A percentile compares a stretch with the other conserved stretches of the same genome.
These are phyloP conservation scores for Puya raimondii DNA, from an alignment of 176 grass and related monocot genomes.

Conservation along the genomic window DNA sequence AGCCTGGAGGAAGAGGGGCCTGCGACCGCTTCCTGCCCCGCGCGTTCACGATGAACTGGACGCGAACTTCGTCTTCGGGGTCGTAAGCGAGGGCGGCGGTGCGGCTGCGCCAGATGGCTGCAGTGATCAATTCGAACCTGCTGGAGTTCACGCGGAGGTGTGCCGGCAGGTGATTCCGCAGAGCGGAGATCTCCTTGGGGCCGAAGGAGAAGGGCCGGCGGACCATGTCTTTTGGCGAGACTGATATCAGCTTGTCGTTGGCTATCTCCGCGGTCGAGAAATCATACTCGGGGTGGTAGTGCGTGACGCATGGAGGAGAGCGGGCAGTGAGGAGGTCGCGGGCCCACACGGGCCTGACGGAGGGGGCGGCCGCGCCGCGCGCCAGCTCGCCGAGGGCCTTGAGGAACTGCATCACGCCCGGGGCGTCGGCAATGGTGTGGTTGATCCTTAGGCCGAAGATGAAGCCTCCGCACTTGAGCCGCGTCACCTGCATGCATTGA, in stretches of 20 bases:
- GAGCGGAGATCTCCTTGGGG: constrained; percentile 21
- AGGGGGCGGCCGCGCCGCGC: constrained; percentile 8
- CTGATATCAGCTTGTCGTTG: background rate
- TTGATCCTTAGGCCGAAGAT: background rate
- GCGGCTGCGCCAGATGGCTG: constrained; percentile 22
- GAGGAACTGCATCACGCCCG: constrained; percentile 4
- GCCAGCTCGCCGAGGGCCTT: constrained; percentile 7
- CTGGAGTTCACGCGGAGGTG: constrained; percentile 9
- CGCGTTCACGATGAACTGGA: constrained; percentile 29
- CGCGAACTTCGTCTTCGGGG: constrained; percentile 17
- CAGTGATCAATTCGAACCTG: constrained; percentile 30
- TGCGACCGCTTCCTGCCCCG: constrained; percentile 8
- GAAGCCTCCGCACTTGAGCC: constrained; percentile 1
- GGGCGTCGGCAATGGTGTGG: constrained; percentile 10
- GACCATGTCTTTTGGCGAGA: constrained; percentile 11
- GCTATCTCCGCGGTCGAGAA: background rate
- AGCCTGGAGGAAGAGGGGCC: constrained; percentile 11
- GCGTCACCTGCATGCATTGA: constrained; percentile 2
- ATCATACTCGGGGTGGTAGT: constrained; percentile 4
- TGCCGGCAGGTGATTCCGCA: background rate
- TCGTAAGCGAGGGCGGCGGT: constrained; percentile 18
- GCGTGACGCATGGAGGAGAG: background rate
- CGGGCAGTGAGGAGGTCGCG: constrained; percentile 7
- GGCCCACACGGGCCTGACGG: constrained; percentile 2
- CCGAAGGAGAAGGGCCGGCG: constrained; percentile 31